Evolutionary conservation across 495 filamentous ascomycete genomes (phyloP), one percentile per base, ranked within the genome.

Genomic region (Cudoniella acicularis): DNA sequence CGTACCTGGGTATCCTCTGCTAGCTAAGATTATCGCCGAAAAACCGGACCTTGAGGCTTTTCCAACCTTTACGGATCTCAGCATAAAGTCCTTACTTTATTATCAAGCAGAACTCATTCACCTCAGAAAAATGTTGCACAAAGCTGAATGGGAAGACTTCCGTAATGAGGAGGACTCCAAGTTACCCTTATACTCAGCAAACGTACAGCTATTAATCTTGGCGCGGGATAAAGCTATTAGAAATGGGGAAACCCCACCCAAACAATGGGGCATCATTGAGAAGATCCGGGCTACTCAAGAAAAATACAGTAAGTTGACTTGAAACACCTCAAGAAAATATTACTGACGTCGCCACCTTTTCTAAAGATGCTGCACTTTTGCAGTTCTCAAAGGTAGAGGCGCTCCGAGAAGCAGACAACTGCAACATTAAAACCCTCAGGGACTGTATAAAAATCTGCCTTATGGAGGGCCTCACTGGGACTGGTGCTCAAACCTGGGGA

Each of bases 11-110:
- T 59, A 49, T 48, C 57, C 57, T 26, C 13, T 10, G 1, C n/a
- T 59, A 4, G 57, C 57, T 1, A 46, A 18, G 24, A 20, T n/a
- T 6, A 53, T 59, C 1, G 41, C 40, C 11, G 23, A 53, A 17
- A 45, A 25, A 22, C 57, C 57, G 46, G 57, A 10, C 3, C 23
- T 59, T 22, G 57, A 25, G 40, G 57, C 57, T 22, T 59, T 59
- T 36, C 40, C 30, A 53, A 24, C 49, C 8, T 59, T 59, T 41
- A 53, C 0, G 8, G 57, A 59, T 59, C 49, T 59, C 25, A 52
- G 53, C 25, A 17, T 59, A 2, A 59, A 59, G n/a, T 26, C 13
- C 6, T 47, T 59, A 17, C 49, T 59, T 21, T 59, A 59, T 18
- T 59, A 59, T 54, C 57, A 59, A 24, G 57, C 57, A 1, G 16